phyloP scores from a whole-genome alignment of 2,329 filamentous ascomycete genomes.

The Fusarium buxicola region DNA sequence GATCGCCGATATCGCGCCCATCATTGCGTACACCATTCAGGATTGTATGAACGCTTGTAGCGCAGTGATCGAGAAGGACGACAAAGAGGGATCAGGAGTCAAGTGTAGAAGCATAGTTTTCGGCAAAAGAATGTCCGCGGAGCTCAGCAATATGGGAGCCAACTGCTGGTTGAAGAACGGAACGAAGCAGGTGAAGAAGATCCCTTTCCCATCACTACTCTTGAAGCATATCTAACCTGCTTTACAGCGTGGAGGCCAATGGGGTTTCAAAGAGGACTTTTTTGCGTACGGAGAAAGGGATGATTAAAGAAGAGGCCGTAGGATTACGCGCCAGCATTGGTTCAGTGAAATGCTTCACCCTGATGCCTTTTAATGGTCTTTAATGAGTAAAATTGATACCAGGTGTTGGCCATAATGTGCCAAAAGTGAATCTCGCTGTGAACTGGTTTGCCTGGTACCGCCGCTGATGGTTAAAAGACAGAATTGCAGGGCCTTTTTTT shows the following conservation, averaged over 20 bases:
- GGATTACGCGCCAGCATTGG: too few species aligned
- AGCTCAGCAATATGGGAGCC: not conserved
- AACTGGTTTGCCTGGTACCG: too few species aligned
- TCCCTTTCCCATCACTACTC: too few species aligned
- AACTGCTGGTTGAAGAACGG: constrained; percentile 33
- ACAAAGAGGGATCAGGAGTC: not conserved
- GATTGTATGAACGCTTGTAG: constrained; percentile 32
- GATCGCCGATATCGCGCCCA: constrained; percentile 11
- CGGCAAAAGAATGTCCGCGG: constrained; percentile 9
- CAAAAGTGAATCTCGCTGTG: too few species aligned
- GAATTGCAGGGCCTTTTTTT: too few species aligned
- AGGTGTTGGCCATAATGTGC: too few species aligned
- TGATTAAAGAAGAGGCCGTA: too few species aligned
- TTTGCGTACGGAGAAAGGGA: not conserved
- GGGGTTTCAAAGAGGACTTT: not conserved
- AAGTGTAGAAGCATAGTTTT: constrained; percentile 26
- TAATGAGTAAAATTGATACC: too few species aligned
- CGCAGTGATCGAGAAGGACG: constrained; percentile 21
- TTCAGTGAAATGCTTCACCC: too few species aligned
- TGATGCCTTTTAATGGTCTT: too few species aligned
- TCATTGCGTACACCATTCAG: constrained; percentile 18
- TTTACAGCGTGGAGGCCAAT: not conserved
- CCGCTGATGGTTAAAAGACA: too few species aligned
- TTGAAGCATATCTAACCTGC: not conserved
- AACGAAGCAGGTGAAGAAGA: not conserved